Percentiles rank a stretch among this genome's conserved stretches.
phyloP scores from a whole-genome alignment of 1,284 basidiomycete genomes.

The Moniliophthora roreri region DNA sequence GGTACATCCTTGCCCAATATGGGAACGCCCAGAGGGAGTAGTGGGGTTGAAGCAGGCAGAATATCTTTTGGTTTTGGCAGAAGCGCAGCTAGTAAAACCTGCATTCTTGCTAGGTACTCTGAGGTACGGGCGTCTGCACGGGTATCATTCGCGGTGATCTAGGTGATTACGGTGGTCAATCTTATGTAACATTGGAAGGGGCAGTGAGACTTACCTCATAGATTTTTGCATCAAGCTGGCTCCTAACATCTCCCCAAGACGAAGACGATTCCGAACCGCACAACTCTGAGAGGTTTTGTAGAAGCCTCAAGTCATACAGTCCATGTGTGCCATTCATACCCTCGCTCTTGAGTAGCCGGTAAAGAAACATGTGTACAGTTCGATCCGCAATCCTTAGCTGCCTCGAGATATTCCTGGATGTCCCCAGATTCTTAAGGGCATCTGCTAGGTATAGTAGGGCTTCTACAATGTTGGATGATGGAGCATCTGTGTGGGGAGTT shows the following conservation, averaged over 20 bases:
- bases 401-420: constrained; percentile 35
- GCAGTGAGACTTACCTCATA: constrained; percentile 21
- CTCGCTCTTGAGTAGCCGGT: constrained; percentile 28
- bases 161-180: constrained; percentile 7
- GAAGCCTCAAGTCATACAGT: constrained; percentile 50
- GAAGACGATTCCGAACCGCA: constrained; percentile 32
- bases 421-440: constrained; percentile 53
- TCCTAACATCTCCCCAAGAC: constrained; percentile 30
- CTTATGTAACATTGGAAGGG: not conserved
- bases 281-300: constrained; percentile 41
- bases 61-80: constrained; percentile 32
- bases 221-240: constrained; percentile 30
- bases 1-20: constrained; percentile 40
- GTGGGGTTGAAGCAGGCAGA: constrained; percentile 19
- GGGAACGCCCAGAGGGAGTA: constrained; percentile 46
- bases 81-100: constrained; percentile 47
- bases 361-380: constrained; percentile 43
- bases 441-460: constrained; percentile 55
- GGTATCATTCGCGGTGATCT: constrained; percentile 13
- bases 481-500: constrained; percentile 31
- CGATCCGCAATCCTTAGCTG: constrained; percentile 34
- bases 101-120: constrained; percentile 42
- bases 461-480: constrained; percentile 54
- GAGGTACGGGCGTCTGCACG: constrained; percentile 12
- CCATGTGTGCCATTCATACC: constrained; percentile 26